These are phyloP conservation scores for Ehretia macrophylla DNA, from an alignment of 257 asterid genomes.

Conservation along the genomic window DNA sequence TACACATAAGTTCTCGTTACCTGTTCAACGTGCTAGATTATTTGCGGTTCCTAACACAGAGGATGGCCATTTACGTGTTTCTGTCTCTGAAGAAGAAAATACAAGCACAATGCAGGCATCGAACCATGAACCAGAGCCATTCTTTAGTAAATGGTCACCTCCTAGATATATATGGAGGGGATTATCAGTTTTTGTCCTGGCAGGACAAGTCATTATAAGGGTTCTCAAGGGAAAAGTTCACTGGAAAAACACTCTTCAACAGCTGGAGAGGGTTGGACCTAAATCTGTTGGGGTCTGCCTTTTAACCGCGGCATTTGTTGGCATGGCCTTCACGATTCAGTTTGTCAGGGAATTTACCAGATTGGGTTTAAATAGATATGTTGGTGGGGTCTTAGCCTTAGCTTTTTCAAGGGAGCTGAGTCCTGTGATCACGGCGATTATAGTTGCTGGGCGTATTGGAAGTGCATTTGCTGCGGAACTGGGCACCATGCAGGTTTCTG, in stretches of 20 bases:
- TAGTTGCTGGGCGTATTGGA: conserved; percentile 93
- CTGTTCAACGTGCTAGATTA: conserved; percentile 25
- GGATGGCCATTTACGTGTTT: conserved; percentile 46
- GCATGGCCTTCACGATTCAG: conserved; percentile 98
- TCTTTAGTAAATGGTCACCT: conserved; percentile 75
- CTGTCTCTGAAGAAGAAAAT: conserved; percentile 41
- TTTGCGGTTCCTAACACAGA: conserved; percentile 35
- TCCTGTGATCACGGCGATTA: conserved; percentile 87
- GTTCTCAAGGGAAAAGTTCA: conserved; percentile 64
- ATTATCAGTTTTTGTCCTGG: conserved; percentile 56
- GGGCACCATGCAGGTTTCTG: conserved; percentile 99
- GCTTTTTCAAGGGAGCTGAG: conserved; percentile 89
- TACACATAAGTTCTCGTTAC: conserved; percentile 24
- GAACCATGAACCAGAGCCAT: conserved; percentile 29
- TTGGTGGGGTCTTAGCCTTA: conserved; percentile 96
- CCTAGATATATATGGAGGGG: conserved; percentile 95
- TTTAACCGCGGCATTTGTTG: conserved; percentile 82
- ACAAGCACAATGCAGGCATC: conserved; percentile 21
- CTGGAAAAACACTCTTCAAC: conserved; percentile 86
- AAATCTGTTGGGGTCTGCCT: conserved; percentile 93
- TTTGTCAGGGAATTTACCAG: conserved; percentile 92
- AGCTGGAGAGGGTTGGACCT: conserved; percentile 84
- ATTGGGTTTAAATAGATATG: conserved; percentile 77
- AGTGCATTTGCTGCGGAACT: conserved; percentile 96
- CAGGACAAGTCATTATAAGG: conserved; percentile 75